Evolutionary conservation across 148 eudicot species (phyloP), one percentile per base, ranked within the genome.

Genomic region (Talinum fruticosum): DNA sequence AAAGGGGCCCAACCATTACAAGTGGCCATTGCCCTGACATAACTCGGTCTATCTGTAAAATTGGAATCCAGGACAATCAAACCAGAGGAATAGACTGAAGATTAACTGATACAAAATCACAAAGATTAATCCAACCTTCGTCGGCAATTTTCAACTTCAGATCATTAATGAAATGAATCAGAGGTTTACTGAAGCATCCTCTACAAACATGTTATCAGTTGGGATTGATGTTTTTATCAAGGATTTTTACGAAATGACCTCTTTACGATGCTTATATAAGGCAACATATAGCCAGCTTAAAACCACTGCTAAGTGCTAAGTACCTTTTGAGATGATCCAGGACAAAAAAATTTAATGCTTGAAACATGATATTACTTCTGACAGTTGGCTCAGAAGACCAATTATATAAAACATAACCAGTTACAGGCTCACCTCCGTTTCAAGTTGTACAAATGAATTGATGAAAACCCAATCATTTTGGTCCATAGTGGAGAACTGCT

Each of bases 1-100:
- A 66, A 49, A 79, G 47, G 2, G 83, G 83, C 51, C 86, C 83
- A n/a, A 78, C 78, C 66, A 70, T 74, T 51, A 29, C 16, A 35
- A 74, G 36, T 21, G 75, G 71, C 78, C 78, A 78, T 41, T 30
- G 57, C 41, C 65, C 81, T 34, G 72, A 69, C 78, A 74, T 30
- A 14, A 66, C 71, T 57, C 70, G 57, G 29, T 59, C 66, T 44
- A 78, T 61, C 85, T 82, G 16, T 41, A 57, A 15, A 33, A 53
- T 18, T 18, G 5, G 26, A 18, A 72, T 72, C 6, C 16, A 49
- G 12, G 13, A 41, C 14, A 41, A 41, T 3, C 12, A 41, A 8
- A 5, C 12, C 47, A 41, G 47, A 8, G 47, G 12, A 41, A 41
- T 41, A 1, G 47, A 41, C 47, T 41, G 7, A 41, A 41, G 12